Conservation (phyloP, 345 rosid genomes). For the Cardamine resedifolia region DNA sequence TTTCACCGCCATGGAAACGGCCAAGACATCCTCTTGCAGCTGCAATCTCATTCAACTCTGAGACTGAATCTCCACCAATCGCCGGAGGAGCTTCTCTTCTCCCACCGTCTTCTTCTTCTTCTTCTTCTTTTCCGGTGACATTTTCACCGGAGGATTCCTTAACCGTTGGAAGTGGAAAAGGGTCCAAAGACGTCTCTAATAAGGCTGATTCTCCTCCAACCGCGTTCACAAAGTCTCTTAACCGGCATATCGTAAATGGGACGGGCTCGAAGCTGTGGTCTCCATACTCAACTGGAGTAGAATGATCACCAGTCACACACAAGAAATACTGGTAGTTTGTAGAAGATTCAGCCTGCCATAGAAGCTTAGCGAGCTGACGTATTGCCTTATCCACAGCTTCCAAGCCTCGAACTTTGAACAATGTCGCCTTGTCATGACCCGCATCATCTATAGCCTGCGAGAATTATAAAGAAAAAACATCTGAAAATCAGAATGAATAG, state of each 20-base stretch:
- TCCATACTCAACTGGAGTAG: conserved; percentile 94
- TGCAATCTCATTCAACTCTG: conserved; percentile 67
- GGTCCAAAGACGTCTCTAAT: conserved; percentile 59
- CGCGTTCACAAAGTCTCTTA: conserved; percentile 69
- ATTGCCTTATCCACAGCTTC: conserved; percentile 86
- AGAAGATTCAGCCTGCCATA: conserved; percentile 72
- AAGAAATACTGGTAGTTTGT: conserved; percentile 62
- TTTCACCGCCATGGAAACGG: conserved; percentile 79
- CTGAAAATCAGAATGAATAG: not conserved
- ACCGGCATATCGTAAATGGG: conserved; percentile 70
- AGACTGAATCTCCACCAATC: conserved; percentile 71
- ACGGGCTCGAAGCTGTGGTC: conserved; percentile 97
- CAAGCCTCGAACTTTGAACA: conserved; percentile 79
- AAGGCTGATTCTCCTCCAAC: conserved; percentile 69
- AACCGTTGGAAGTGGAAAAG: conserved; percentile 77
- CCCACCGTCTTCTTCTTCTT: conserved; percentile 3
- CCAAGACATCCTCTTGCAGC: conserved; percentile 95
- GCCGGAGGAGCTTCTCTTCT: conserved; percentile 24
- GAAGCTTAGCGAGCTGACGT: conserved; percentile 78
- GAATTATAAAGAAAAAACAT: not conserved
- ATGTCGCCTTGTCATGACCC: conserved; percentile 88
- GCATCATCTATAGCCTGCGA: conserved; percentile 96
- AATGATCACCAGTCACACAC: conserved; percentile 93
- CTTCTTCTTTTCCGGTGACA: not conserved
- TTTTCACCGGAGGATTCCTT: conserved; percentile 46